Base-by-base conservation (phyloP, 306 rosid genomes). In the Trifolium dubium region DNA sequence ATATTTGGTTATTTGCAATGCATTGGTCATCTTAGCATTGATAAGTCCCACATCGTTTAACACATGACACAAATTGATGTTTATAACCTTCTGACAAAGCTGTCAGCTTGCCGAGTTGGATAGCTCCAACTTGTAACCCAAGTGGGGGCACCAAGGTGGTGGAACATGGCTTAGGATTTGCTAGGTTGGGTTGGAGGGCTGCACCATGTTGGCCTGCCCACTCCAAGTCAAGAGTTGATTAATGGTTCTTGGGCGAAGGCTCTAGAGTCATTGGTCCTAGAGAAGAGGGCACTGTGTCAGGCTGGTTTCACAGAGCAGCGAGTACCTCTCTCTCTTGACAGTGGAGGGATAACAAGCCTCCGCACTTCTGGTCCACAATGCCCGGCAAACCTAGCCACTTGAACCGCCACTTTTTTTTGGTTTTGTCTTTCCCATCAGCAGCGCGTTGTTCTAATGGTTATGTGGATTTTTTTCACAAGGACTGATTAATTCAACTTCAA, bases 251-350 rank as follows among this genome's bases (percentile, higher is more conserved):
- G n/a, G 13, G 39, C 17, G 35, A 58, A 58, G 35, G 64, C 64
- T 4, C 2, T 1, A 32, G 64, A 10, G 6, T 29, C 64, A 0
- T 29, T 58, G 64, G 4, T 58, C 35, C 64, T 58, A 29, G 17
- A 58, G 37, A 4, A 14, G 35, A 29, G 37, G 37, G 17, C 64
- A 58, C 37, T 3, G 64, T 37, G 64, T 58, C 30, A 58, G 64
- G 64, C 64, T 58, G 64, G 64, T 0, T 58, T 58, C 64, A 58
- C 64, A 58, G 64, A 56, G 63, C 63, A 56, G 37, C 63, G 63
- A 56, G 0, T 0, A 56, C 62, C 35, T 56, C 15, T 30, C 6
- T 2, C 62, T 56, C 62, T 11, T 11, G 35, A 55, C 62, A 23
- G 62, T 55, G 62, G 32, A 55, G 62, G 62, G 34, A 56, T 56